Conservation (phyloP, 73 alveolate genomes). For the Uronychia binucleata region DNA sequence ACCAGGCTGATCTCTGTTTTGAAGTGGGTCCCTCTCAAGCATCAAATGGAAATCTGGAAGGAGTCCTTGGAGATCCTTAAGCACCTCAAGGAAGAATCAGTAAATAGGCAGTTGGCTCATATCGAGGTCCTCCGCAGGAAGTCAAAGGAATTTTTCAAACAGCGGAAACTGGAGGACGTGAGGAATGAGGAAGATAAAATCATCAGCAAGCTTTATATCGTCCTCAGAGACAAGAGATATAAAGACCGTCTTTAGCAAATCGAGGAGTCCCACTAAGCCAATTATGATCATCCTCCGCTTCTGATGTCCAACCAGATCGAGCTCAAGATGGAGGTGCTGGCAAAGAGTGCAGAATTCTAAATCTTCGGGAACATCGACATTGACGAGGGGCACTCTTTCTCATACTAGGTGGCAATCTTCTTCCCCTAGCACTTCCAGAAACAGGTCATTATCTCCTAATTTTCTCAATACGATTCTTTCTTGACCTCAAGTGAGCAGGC, state of each 20-base stretch:
- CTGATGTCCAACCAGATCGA: conserved; percentile 56
- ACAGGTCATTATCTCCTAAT: conserved; percentile 41
- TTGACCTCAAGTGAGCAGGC: conserved; percentile 44
- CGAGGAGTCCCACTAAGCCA: conserved; percentile 20
- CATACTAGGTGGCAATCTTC: conserved; percentile 62
- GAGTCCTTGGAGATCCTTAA: background rate
- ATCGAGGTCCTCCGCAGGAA: background rate
- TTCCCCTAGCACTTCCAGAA: conserved; percentile 59
- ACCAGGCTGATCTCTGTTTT: conserved; percentile 28
- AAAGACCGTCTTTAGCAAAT: conserved; percentile 27
- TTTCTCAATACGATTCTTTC: conserved; percentile 47
- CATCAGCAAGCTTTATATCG: conserved; percentile 16
- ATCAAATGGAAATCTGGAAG: conserved; percentile 45
- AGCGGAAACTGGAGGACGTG: background rate
- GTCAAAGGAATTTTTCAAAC: conserved; percentile 3
- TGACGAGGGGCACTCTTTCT: conserved; percentile 70
- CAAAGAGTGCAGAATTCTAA: conserved; percentile 43
- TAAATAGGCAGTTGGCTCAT: background rate
- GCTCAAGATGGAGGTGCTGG: conserved; percentile 36
- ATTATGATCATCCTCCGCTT: conserved; percentile 46
- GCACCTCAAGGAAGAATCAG: background rate
- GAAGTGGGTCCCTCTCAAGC: conserved; percentile 41
- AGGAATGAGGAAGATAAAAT: conserved; percentile 18
- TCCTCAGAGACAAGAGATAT: conserved; percentile 16
- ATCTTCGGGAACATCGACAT: conserved; percentile 64